Base-by-base conservation (phyloP, 345 rosid genomes). In the Acer yangbiense region DNA sequence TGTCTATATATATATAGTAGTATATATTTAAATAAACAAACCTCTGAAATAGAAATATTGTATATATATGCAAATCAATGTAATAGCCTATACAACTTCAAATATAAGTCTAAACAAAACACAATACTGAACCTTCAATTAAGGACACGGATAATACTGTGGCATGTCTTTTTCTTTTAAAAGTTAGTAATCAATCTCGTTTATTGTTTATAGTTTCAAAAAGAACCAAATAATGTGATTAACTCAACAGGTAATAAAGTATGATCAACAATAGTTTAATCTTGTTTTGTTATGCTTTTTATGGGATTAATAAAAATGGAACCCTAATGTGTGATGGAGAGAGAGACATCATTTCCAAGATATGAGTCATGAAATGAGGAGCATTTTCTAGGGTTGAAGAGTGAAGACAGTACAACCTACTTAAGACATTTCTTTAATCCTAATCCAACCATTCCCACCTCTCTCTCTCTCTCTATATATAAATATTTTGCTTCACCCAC, bases 271-370 rank as follows among this genome's bases (percentile, higher is more conserved):
- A 62, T 12, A 23, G 17, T 57, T 57, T 18, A 17, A 16, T 18
- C 21, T 46, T 9, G 7, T 4, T 23, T 60, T 48, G 8, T 29
- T 9, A 41, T 54, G 48, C 41, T 46, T 61, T 66, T 62, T 69
- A 46, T 68, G 69, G 43, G 39, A 35, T 32, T 21, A 65, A 29
- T 29, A 21, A 68, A 67, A 60, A 67, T 68, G 65, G 25, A 46
- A 54, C 5, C 43, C 58, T 76, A 48, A 48, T 32, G 74, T 41
- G 39, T 35, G 39, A 4, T 29, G 32, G 39, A 0, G 39, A 4
- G 39, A 35, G 76, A 65, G 72, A 67, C 84, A 81, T 84, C 87
- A 87, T 82, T 89, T 84, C 87, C 88, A 81, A 89, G 80, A 78
- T 35, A 35, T 60, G 79, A 58, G 27, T 78, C 83, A 81, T 83